Evolutionary conservation across 1,284 basidiomycete species (phyloP).

Genomic region (Boletus smithii): DNA sequence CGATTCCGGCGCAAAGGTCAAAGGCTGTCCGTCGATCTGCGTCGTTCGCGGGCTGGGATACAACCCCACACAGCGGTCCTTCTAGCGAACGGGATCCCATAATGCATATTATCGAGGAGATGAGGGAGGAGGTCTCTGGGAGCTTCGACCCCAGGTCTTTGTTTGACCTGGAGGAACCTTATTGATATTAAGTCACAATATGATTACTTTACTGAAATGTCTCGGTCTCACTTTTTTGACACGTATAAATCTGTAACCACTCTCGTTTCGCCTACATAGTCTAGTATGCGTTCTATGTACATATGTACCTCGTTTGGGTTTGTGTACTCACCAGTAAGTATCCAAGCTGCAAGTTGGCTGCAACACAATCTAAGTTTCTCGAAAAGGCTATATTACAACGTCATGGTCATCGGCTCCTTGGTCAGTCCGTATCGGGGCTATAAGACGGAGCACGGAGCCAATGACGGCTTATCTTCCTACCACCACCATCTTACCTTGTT

Average conservation of each 20-base stretch:
- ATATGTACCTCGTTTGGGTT: too few relatives aligned
- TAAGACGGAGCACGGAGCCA: conserved; percentile 11
- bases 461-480: conserved; percentile 8
- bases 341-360: too few relatives aligned
- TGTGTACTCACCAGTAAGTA: too few relatives aligned
- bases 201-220: too few relatives aligned
- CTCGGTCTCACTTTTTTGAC: too few relatives aligned
- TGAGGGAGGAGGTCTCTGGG: conserved; percentile 20
- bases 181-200: too few relatives aligned
- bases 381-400: conserved; percentile 9
- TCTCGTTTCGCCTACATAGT: not conserved
- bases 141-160: conserved; percentile 17
- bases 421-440: too few relatives aligned
- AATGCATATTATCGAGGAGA: conserved; percentile 16
- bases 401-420: conserved; percentile 6
- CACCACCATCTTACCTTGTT: conserved; percentile 9
- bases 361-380: not conserved
- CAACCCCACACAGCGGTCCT: not conserved
- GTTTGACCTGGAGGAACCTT: conserved; percentile 18
- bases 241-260: not conserved
- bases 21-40: conserved; percentile 27
- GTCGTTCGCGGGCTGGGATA: conserved; percentile 21
- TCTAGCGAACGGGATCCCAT: conserved; percentile 7
- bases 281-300: too few relatives aligned
- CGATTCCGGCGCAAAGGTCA: not conserved